A percentile compares a stretch with the other conserved stretches of the same genome.
These are phyloP conservation scores for Diaporthe caulivora DNA, from an alignment of 2,329 filamentous ascomycete genomes.

Conservation along the genomic window DNA sequence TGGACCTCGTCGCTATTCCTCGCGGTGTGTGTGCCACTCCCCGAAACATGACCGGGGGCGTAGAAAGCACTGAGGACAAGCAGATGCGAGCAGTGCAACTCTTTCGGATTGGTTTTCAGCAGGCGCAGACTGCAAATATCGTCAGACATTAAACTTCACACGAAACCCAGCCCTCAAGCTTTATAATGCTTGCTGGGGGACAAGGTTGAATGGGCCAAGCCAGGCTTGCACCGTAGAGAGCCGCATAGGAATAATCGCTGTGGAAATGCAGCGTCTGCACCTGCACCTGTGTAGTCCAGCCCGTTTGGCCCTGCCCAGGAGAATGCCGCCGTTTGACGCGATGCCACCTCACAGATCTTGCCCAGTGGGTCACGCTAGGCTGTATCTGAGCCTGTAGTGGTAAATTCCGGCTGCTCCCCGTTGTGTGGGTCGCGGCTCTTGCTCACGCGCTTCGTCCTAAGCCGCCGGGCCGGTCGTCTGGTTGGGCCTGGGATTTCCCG, in stretches of 20 bases:
- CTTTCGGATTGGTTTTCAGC: background rate
- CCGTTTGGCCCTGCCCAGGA: background rate
- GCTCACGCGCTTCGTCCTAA: background rate
- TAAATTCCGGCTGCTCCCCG: background rate
- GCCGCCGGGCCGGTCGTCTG: background rate
- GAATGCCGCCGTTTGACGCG: background rate
- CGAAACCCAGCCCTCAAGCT: background rate
- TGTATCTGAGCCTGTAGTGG: background rate
- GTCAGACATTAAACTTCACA: slow-evolving; percentile 4
- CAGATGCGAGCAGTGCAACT: background rate
- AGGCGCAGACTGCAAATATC: background rate
- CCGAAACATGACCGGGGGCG: background rate
- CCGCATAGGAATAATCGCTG: background rate
- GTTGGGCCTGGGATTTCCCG: background rate
- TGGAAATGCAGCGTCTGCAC: background rate
- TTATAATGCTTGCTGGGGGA: background rate
- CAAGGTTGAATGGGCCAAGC: background rate
- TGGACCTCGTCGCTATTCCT: slow-evolving; percentile 1
- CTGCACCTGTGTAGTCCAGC: background rate
- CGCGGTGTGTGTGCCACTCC: background rate
- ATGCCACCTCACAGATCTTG: background rate
- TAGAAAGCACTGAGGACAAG: background rate
- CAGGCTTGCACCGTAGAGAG: background rate
- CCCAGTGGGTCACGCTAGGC: background rate
- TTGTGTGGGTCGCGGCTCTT: background rate